Base-by-base conservation (phyloP, 208 protist genomes). In the Naegleria fowleri region DNA sequence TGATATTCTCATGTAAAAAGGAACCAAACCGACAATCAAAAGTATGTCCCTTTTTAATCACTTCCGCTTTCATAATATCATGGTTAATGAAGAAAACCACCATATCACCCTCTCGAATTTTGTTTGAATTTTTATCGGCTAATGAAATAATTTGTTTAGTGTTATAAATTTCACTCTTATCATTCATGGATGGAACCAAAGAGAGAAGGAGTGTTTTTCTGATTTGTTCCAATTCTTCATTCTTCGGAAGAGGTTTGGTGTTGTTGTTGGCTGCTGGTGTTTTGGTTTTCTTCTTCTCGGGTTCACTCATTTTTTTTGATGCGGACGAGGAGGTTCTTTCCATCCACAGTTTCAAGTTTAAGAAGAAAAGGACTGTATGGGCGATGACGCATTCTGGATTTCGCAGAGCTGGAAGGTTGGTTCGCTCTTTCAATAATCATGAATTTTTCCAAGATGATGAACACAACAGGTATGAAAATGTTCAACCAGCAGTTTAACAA, bases 61-160 rank as follows among this genome's bases (percentile, higher is more conserved):
- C 7, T 6, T 22, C 41, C 0, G 48, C n/a, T 41, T 29, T 33
- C 22, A 89, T 58, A 67, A 55, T 40, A 67, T 89, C 86, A 40
- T 89, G 36, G 22, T 67, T 40, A 25, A 89, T 38, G 19, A 55
- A 41, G n/a, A 89, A 33, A 16, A 89, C 51, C 0, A 89, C 48
- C n/a, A 58, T 40, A 67, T 89, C 86, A 40, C 86, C 86, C 16
- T 67, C 86, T 89, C 51, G n/a, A 29, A 89, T 89, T 33, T 40
- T 55, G 59, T 89, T 89, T 16, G 9, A 25, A 52, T 87, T 39
- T 48, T 43, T 52, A 40, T 52, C 11, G 11, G 19, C 55, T 67
- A 67, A 29, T 55, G 40, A 36, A 33, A 52, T 36, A 33, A 87
- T 79, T 79, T 79, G 29, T 79, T 79, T 79, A 7, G 29, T 79